Evolutionary conservation across 768 basidiomycete genomes (phyloP), one percentile per base, ranked within the genome.

Genomic region (Coprinopsis cinerea): DNA sequence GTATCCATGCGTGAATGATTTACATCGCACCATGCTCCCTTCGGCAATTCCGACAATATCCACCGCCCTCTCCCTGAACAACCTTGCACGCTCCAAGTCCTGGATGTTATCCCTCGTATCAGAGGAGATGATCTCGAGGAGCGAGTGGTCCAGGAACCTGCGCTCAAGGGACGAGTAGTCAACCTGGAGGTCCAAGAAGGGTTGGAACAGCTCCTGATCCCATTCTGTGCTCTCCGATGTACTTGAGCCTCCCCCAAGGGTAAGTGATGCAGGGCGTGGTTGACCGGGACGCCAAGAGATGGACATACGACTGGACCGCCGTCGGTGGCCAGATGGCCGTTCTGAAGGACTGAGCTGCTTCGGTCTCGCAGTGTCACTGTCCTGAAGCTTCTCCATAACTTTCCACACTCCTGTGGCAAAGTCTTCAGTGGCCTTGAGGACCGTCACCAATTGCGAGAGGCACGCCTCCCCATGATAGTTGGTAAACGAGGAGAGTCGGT

Each of bases 131-230:
- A 77, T 74, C 7, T 71, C 67, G n/a, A 69, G 70, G 15, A 90
- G 69, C 1, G 70, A 67, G 41, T 80, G 74, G 23, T 82, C 77
- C 48, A 98, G 68, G 44, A 81, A 75, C 5, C 82, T 78, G 28
- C 77, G 74, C 65, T 99, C 96, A 27, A 96, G 72, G 1, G 74
- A 68, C 0, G 79, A 78, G 64, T 97, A 97, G 48, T 94, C 87
- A 15, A 81, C 72, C 58, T 98, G 95, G 53, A 86, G 85, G 58
- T 94, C 89, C 22, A 95, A 75, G 70, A 97, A 98, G 1, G 95
- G 92, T 61, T 94, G 92, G 62, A 93, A 96, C 14, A 99, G 71
- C 44, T 87, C 84, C 48, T 84, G 85, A 59, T 97, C 92, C 96
- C 96, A 98, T 51, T 85, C 83, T 56, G 78, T 62, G 25, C 64